These are phyloP conservation scores for Fomes fomentarius DNA, from an alignment of 1,284 basidiomycete genomes.

Conservation along the genomic window DNA sequence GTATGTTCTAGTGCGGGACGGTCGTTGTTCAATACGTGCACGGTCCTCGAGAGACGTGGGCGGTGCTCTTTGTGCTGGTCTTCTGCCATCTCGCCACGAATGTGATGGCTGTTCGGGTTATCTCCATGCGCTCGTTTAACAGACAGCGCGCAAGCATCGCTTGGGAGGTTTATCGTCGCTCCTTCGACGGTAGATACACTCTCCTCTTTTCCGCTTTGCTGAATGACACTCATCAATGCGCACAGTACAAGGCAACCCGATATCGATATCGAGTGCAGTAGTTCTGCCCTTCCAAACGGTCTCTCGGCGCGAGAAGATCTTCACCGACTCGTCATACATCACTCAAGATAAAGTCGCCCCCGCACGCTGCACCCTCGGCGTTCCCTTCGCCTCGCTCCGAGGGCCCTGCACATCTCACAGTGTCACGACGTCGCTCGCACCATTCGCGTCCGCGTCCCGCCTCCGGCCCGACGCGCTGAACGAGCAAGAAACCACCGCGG, in stretches of 20 bases:
- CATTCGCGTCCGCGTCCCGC: neutral
- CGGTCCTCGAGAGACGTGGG: constrained; percentile 51
- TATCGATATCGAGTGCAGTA: neutral
- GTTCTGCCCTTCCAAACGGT: neutral
- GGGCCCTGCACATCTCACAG: neutral
- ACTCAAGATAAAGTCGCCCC: neutral
- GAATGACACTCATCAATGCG: neutral
- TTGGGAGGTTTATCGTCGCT: constrained; percentile 42
- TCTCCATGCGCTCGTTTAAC: constrained; percentile 60
- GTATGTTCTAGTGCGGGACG: constrained; percentile 51
- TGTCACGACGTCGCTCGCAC: neutral
- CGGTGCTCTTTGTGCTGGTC: constrained; percentile 52
- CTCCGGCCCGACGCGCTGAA: neutral
- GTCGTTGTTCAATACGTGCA: constrained; percentile 58
- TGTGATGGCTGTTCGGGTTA: constrained; percentile 58
- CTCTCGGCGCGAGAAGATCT: constrained; percentile 22
- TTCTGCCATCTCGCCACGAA: constrained; percentile 60
- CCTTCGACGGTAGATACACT: constrained; percentile 6
- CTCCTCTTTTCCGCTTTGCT: neutral
- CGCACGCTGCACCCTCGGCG: constrained; percentile 19
- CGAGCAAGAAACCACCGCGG: constrained; percentile 10
- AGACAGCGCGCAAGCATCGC: constrained; percentile 57
- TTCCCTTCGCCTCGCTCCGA: constrained; percentile 15
- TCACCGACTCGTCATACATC: constrained; percentile 17
- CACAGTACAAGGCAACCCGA: constrained; percentile 4